These are phyloP conservation scores for Anthostomella pinea DNA, from an alignment of 2,329 filamentous ascomycete genomes.

Conservation along the genomic window DNA sequence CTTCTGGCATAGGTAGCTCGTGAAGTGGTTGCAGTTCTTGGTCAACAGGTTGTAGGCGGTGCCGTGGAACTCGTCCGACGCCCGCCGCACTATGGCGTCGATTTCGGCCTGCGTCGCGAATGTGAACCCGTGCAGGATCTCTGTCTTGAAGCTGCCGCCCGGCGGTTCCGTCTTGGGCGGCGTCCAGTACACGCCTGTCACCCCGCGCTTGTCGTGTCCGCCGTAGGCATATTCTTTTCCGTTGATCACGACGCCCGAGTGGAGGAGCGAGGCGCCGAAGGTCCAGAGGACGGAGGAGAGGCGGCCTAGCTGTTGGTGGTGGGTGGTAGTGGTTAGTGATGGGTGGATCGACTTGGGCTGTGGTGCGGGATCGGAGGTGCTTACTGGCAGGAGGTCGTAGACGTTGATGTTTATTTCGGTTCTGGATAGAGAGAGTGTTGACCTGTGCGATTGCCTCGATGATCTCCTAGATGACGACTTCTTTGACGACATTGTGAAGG, in stretches of 20 bases:
- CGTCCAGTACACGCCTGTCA: conserved; percentile 83
- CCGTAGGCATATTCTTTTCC: conserved; percentile 82
- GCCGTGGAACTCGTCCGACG: conserved; percentile 71
- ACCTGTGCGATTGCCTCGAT: conserved; percentile 49
- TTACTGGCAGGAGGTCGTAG: conserved; percentile 72
- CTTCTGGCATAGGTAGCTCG: conserved; percentile 68
- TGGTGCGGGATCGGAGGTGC: conserved; percentile 17
- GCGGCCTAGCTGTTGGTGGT: conserved; percentile 59
- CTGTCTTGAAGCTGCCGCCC: conserved; percentile 71
- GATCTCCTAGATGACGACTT: conserved; percentile 38
- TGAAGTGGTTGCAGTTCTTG: conserved; percentile 89
- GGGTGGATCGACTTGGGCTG: conserved; percentile 5
- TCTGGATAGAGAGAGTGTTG: conserved; percentile 66
- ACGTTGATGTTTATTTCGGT: conserved; percentile 75
- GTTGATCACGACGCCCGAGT: conserved; percentile 80
- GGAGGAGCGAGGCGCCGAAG: conserved; percentile 72
- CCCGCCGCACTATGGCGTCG: conserved; percentile 63
- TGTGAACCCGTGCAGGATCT: conserved; percentile 77
- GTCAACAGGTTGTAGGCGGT: conserved; percentile 78
- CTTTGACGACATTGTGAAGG: conserved; percentile 41
- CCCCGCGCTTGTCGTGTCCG: conserved; percentile 67
- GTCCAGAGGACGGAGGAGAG: conserved; percentile 76
- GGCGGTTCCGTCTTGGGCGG: conserved; percentile 69
- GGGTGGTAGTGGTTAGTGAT: conserved; percentile 1
- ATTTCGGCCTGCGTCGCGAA: conserved; percentile 68